Percentiles rank a stretch among this genome's conserved stretches.
phyloP scores from a whole-genome alignment of 176 grass and related monocot species.

The Carex pumila region DNA sequence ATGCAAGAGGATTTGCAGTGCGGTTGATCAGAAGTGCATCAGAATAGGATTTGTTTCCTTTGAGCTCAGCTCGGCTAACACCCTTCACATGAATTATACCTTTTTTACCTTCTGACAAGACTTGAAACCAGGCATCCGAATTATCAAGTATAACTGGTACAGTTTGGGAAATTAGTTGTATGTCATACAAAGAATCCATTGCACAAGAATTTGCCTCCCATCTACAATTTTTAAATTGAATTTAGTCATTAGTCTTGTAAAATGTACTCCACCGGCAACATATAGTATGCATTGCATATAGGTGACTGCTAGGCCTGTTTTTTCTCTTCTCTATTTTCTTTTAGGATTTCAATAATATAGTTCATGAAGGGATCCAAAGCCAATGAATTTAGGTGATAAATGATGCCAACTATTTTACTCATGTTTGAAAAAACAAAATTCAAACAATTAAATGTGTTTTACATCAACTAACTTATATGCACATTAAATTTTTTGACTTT shows the following conservation, averaged over 20 bases:
- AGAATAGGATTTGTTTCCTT: slow-evolving; percentile 53
- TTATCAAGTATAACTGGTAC: slow-evolving; percentile 79
- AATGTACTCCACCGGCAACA: neutral
- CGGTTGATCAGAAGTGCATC: slow-evolving; percentile 79
- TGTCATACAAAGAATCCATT: slow-evolving; percentile 86
- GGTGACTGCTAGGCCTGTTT: neutral
- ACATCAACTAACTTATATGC: neutral
- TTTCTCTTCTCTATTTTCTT: neutral
- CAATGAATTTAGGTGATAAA: neutral
- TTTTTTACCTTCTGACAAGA: slow-evolving; percentile 65
- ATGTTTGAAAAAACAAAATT: neutral
- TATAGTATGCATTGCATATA: neutral
- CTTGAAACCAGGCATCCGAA: slow-evolving; percentile 52
- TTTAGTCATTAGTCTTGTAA: neutral
- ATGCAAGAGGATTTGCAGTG: slow-evolving; percentile 80
- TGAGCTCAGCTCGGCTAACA: slow-evolving; percentile 69
- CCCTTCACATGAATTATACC: slow-evolving; percentile 52
- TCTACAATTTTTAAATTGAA: slow-evolving; percentile 26
- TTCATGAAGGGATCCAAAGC: neutral
- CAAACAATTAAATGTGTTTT: neutral
- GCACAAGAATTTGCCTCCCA: slow-evolving; percentile 66
- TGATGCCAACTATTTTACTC: neutral
- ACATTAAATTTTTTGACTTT: neutral
- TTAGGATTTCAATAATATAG: neutral
- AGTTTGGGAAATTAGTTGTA: slow-evolving; percentile 67